phyloP scores from a whole-genome alignment of 495 filamentous ascomycete species.

The Chaetomium cochliodes region DNA sequence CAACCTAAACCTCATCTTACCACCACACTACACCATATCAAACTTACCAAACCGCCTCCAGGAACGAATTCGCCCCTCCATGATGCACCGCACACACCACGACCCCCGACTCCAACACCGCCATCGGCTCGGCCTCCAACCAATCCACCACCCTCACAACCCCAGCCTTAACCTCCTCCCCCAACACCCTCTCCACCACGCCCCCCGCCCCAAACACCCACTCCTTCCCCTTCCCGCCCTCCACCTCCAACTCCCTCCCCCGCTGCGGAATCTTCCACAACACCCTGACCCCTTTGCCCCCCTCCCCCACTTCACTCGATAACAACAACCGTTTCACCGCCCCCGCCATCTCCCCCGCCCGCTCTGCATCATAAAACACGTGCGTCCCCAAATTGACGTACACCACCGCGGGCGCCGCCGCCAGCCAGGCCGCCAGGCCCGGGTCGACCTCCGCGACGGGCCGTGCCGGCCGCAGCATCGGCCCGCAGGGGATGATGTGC shows the following conservation, averaged over 20 bases:
- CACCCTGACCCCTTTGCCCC: slow-evolving; percentile 36
- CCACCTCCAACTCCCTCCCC: slow-evolving; percentile 6
- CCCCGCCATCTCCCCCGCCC: slow-evolving; percentile 34
- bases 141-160: neutral
- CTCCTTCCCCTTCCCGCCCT: slow-evolving; percentile 19
- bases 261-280: slow-evolving; percentile 44
- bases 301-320: neutral
- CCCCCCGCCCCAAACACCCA: slow-evolving; percentile 31
- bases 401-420: slow-evolving; percentile 34
- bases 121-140: slow-evolving; percentile 39
- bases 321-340: slow-evolving; percentile 37
- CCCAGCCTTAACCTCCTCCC: neutral
- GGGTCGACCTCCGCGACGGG: slow-evolving; percentile 36
- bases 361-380: slow-evolving; percentile 18
- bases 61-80: slow-evolving; percentile 47
- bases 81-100: slow-evolving; percentile 46
- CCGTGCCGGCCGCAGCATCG: slow-evolving; percentile 46
- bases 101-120: slow-evolving; percentile 39
- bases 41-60: slow-evolving; percentile 24
- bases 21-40: neutral
- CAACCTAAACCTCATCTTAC: neutral
- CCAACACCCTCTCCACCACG: neutral
- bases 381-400: slow-evolving; percentile 46
- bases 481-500: slow-evolving; percentile 52
- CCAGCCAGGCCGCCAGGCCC: slow-evolving; percentile 40